Evolutionary conservation across 2,329 filamentous ascomycete genomes (phyloP).

Genomic region (Thermoascus crustaceus): DNA sequence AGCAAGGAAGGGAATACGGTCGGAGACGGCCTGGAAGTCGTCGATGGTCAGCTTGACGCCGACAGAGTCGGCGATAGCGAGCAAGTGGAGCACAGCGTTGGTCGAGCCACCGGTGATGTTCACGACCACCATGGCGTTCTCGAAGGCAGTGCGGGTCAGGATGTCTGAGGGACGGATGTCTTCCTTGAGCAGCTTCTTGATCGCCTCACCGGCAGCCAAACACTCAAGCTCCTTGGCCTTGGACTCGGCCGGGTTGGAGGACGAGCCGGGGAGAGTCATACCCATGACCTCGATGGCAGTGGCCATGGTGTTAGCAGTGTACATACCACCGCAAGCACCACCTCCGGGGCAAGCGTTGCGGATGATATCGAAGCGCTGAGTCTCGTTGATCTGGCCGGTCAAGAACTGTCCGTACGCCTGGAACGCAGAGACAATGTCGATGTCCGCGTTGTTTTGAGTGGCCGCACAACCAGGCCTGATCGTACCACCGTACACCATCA

Average conservation of each 20-base stretch:
- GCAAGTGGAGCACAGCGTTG: constrained; percentile 76
- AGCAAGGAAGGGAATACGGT: constrained; percentile 70
- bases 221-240: constrained; percentile 66
- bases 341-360: constrained; percentile 78
- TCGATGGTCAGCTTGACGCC: constrained; percentile 77
- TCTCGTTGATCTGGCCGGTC: constrained; percentile 80
- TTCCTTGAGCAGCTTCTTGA: constrained; percentile 65
- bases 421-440: constrained; percentile 96
- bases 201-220: constrained; percentile 60
- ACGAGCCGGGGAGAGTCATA: constrained; percentile 75
- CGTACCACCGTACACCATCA: constrained; percentile 97
- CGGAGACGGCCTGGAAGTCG: constrained; percentile 75
- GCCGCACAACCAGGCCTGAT: constrained; percentile 84
- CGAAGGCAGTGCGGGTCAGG: constrained; percentile 70
- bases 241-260: constrained; percentile 69
- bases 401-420: constrained; percentile 96
- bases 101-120: constrained; percentile 78
- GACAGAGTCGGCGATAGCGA: constrained; percentile 74
- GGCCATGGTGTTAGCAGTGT: constrained; percentile 71
- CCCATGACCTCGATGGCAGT: constrained; percentile 64
- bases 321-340: constrained; percentile 82
- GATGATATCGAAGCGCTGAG: constrained; percentile 90
- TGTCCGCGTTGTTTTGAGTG: constrained; percentile 61
- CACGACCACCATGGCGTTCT: constrained; percentile 76
- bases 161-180: constrained; percentile 72